Evolutionary conservation across 495 filamentous ascomycete species (phyloP).

Genomic region (Cenococcum geophilum): DNA sequence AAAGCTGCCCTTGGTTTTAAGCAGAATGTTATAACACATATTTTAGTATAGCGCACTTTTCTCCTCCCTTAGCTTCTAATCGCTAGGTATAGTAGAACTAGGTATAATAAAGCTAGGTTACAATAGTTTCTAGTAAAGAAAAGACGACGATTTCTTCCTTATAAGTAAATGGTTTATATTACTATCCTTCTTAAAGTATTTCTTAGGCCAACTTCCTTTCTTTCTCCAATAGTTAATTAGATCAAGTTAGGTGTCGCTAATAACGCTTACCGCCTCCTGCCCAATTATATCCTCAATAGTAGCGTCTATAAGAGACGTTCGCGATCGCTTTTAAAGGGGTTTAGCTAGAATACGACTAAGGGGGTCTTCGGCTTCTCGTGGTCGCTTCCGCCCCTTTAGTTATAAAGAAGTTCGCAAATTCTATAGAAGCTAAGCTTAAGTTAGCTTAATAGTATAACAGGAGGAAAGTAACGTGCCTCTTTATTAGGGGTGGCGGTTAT

Average conservation of each 20-base stretch:
- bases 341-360: neutral
- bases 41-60: slow-evolving; percentile 41
- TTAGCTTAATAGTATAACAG: too few relatives aligned
- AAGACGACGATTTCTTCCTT: slow-evolving; percentile 36
- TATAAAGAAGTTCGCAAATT: too few relatives aligned
- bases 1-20: neutral
- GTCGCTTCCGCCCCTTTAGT: slow-evolving; percentile 14
- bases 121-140: slow-evolving; percentile 38
- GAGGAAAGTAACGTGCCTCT: too few relatives aligned
- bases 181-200: slow-evolving; percentile 33
- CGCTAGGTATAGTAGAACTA: slow-evolving; percentile 42
- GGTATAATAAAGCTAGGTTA: slow-evolving; percentile 30
- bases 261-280: slow-evolving; percentile 5
- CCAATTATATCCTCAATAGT: neutral
- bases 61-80: slow-evolving; percentile 39
- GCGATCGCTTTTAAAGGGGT: slow-evolving; percentile 3
- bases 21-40: slow-evolving; percentile 1
- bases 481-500: too few relatives aligned
- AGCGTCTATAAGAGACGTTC: too few relatives aligned
- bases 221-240: slow-evolving; percentile 31
- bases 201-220: slow-evolving; percentile 33
- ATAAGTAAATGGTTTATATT: slow-evolving; percentile 32
- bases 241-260: slow-evolving; percentile 8
- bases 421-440: slow-evolving; percentile 14
- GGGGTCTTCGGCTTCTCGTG: slow-evolving; percentile 15